A percentile compares a stretch with the other conserved stretches of the same genome.
Conservation (phyloP, 352 stramenopile genomes). For the Pythium scleroteichum region DNA sequence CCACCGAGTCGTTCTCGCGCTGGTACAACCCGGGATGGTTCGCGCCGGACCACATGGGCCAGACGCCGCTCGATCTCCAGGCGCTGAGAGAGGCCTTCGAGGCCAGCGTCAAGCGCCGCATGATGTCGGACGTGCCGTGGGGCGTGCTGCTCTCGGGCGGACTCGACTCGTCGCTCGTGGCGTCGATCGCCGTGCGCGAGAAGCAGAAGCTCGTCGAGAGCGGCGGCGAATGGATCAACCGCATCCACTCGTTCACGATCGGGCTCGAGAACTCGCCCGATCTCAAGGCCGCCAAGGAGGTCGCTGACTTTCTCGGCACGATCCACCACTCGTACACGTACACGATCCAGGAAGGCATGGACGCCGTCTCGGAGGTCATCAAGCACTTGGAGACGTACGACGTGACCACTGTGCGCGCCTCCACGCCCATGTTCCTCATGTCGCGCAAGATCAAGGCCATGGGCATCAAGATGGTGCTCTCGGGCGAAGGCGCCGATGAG, state of each 20-base stretch:
- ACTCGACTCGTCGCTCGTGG: slow-evolving; percentile 98
- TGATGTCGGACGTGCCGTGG: slow-evolving; percentile 99
- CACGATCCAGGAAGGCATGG: slow-evolving; percentile 97
- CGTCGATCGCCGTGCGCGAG: slow-evolving; percentile 95
- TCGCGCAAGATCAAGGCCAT: slow-evolving; percentile 99
- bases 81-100: slow-evolving; percentile 92
- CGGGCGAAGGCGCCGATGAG: slow-evolving; percentile 97
- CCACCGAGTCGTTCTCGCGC: slow-evolving; percentile 88
- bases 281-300: slow-evolving; percentile 95
- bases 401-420: slow-evolving; percentile 97
- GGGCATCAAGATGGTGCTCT: slow-evolving; percentile 99
- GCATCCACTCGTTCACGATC: slow-evolving; percentile 99
- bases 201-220: slow-evolving; percentile 83
- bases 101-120: slow-evolving; percentile 92
- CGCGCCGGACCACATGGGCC: slow-evolving; percentile 60
- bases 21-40: slow-evolving; percentile 98
- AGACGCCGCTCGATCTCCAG: slow-evolving; percentile 61
- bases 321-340: slow-evolving; percentile 99
- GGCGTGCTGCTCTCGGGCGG: slow-evolving; percentile 97
- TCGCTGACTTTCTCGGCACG: slow-evolving; percentile 97
- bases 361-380: slow-evolving; percentile 97
- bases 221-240: slow-evolving; percentile 86
- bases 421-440: slow-evolving; percentile 99
- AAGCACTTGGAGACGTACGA: slow-evolving; percentile 98
- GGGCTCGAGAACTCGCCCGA: slow-evolving; percentile 96